Base-by-base conservation (phyloP, 441 rosid species). In the Pelargonium australe region DNA sequence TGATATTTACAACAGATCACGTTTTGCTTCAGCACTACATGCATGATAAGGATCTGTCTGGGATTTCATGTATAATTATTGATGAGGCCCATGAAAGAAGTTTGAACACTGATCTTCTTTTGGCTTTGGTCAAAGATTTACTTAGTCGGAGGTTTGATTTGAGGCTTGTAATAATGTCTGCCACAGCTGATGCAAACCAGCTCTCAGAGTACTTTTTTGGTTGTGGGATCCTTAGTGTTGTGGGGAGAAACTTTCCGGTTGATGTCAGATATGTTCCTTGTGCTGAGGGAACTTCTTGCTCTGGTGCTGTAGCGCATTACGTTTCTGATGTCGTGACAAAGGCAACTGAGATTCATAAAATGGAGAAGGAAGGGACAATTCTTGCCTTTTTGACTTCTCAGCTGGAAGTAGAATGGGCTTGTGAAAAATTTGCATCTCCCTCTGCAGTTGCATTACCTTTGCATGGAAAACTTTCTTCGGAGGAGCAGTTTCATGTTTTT, bases 51-150 rank as follows among this genome's bases (percentile, higher is more conserved):
- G 77, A 72, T 72, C 86, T 94, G 80, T 79, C 89, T 71, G 88
- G 88, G 67, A 76, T 94, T 80, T 94, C 97, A 4, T 91, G 91
- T 67, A 82, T 94, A 76, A 80, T 94, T 70, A 63, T 94, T 63
- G 98, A 94, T 45, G 98, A 91, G 84, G 98, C 98, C 72, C 97
- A 94, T 80, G 98, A 94, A 80, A 88, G 97, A 80, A 94, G 94
- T 82, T 79, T 94, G 84, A 88, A 85, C 82, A 91, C 97, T 9
- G 98, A 94, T 81, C 90, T 94, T 51, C 90, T 94, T 51, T 78
- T 94, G 84, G 92, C 95, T n/a, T 73, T 86, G 85, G 76, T 91
- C 19, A 89, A 83, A 83, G 77, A 79, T 68, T 78, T 94, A 75
- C 89, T 94, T 47, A 63, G 64, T 58, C 75, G 45, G 77, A 88